phyloP scores from a whole-genome alignment of 805 yeast species.

The Kuraishia floccosa region DNA sequence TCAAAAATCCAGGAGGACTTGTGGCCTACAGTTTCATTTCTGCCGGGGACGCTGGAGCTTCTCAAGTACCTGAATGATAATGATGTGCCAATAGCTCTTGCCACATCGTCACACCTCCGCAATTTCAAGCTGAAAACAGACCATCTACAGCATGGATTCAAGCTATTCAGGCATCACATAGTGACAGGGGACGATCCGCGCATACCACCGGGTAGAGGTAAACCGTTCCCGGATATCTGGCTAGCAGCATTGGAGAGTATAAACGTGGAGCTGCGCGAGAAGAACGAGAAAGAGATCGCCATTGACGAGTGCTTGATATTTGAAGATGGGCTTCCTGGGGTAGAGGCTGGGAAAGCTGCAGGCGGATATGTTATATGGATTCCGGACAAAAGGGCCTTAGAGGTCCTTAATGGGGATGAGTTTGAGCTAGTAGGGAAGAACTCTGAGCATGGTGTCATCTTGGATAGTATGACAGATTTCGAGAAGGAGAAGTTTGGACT shows the following conservation, averaged over 20 bases:
- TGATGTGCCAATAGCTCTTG: slow-evolving; percentile 74
- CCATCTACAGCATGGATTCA: slow-evolving; percentile 55
- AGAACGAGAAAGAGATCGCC: slow-evolving; percentile 33
- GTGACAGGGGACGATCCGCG: slow-evolving; percentile 87
- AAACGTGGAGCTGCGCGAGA: slow-evolving; percentile 37
- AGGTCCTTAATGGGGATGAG: slow-evolving; percentile 37
- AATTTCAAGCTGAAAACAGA: slow-evolving; percentile 66
- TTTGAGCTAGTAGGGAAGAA: slow-evolving; percentile 29
- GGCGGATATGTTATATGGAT: slow-evolving; percentile 90
- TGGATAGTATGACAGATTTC: slow-evolving; percentile 40
- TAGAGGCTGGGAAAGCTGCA: slow-evolving; percentile 70
- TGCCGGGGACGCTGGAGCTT: slow-evolving; percentile 82
- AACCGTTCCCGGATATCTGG: slow-evolving; percentile 94
- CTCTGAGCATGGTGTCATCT: slow-evolving; percentile 40
- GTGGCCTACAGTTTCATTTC: slow-evolving; percentile 56
- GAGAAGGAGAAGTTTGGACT: slow-evolving; percentile 36
- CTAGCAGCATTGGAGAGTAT: slow-evolving; percentile 62
- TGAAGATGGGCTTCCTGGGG: slow-evolving; percentile 95
- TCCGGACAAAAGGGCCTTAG: slow-evolving; percentile 69
- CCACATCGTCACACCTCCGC: slow-evolving; percentile 64
- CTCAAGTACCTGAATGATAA: slow-evolving; percentile 37
- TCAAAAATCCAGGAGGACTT: slow-evolving; percentile 36
- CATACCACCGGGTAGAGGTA: slow-evolving; percentile 78
- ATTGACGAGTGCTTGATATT: slow-evolving; percentile 81
- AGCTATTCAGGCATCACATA: slow-evolving; percentile 48